A percentile compares a stretch with the other conserved stretches of the same genome.
These are phyloP conservation scores for Halenospora varia DNA, from an alignment of 495 filamentous ascomycete species.

Conservation along the genomic window DNA sequence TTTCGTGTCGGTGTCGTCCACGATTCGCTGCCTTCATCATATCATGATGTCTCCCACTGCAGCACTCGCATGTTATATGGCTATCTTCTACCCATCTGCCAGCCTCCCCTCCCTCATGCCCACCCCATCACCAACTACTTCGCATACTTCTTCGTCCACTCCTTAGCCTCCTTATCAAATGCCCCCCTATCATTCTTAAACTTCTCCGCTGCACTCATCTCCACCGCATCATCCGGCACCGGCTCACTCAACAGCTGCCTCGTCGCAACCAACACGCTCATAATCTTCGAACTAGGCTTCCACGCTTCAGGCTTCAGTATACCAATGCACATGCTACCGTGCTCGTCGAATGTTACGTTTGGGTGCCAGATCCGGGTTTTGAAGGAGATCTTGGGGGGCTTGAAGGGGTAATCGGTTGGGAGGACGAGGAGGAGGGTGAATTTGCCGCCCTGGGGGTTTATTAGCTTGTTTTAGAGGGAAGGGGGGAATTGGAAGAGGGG, in stretches of 20 bases:
- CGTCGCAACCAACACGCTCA: conserved; percentile 74
- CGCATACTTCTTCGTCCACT: conserved; percentile 73
- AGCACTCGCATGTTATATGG: too few relatives aligned
- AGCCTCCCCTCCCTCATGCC: not conserved
- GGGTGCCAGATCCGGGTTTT: conserved; percentile 97
- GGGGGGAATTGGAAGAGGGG: not conserved
- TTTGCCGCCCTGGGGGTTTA: conserved; percentile 55
- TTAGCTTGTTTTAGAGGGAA: conserved; percentile 3
- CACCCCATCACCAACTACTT: conserved; percentile 10
- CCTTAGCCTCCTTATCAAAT: conserved; percentile 79
- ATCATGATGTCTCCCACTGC: too few relatives aligned
- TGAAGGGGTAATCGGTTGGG: conserved; percentile 91
- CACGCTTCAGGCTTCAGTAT: conserved; percentile 86
- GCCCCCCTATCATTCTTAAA: conserved; percentile 66
- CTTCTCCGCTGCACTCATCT: conserved; percentile 81
- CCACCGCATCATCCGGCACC: conserved; percentile 91
- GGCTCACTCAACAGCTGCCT: conserved; percentile 77
- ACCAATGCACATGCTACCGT: conserved; percentile 87
- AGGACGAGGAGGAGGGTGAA: conserved; percentile 76
- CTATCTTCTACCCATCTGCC: not conserved
- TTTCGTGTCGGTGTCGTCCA: too few relatives aligned
- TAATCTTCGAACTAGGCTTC: conserved; percentile 84
- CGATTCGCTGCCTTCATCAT: too few relatives aligned
- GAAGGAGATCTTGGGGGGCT: conserved; percentile 82
- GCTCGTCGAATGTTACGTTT: conserved; percentile 89